Evolutionary conservation across 225 moss, liverwort and hornwort genomes (phyloP), one percentile per base, ranked within the genome.

Genomic region (Sphagnum tenellum): DNA sequence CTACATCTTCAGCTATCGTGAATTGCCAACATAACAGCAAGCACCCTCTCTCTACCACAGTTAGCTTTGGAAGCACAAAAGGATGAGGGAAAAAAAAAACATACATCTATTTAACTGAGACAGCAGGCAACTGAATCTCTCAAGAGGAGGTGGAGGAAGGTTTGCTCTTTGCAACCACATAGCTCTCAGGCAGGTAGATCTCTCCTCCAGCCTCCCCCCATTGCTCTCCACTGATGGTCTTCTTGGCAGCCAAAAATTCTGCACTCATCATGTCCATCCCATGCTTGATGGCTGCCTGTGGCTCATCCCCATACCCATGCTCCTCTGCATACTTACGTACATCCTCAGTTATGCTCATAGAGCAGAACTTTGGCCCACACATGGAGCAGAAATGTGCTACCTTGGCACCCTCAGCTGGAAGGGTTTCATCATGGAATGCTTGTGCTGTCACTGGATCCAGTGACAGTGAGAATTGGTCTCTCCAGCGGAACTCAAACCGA

Each of bases 331-430:
- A 95, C 79, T 88, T 95, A 64, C 94, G 85, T 66, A 95, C 88
- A 47, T 92, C 94, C 67, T 95, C 94, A 8, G 94, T 95, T 73
- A 95, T 95, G 68, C 88, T 95, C 94, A 95, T 95, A 60, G 94
- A 95, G 57, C 94, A 92, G 63, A 95, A 95, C 84, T 95, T 95
- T 11, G 94, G 94, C 2, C 94, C 94, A 55, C 94, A 95, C 94
- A 95, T 95, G 51, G 94, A 95, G 64, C 94, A 92, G 73, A 95
- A 95, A 65, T 95, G 94, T 2, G 94, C 88, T 46, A 95, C 89
- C 68, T 95, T 95, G 7, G 94, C 94, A 57, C 94, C 92, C 55
- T 95, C 94, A 0, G 94, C 76, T 3, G 94, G 94, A 3, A 92
- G 76, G 4, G 94, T 95, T 54, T 95, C 92, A 59, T 95, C 94